Evolutionary conservation across 176 grass and related monocot genomes (phyloP), one percentile per base, ranked within the genome.

Genomic region (Pontederia crassipes): DNA sequence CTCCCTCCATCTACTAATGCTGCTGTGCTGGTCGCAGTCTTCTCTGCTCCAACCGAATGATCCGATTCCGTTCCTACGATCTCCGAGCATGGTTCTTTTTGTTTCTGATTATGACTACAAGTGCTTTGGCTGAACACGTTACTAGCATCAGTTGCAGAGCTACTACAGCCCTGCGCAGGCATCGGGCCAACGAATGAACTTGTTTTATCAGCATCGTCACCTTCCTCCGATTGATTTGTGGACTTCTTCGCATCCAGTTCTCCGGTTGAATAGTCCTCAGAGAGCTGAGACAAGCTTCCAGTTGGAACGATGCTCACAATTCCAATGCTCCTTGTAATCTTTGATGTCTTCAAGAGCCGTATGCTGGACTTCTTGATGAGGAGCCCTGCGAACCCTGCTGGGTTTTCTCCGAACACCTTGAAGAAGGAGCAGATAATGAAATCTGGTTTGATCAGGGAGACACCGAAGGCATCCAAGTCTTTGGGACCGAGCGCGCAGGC

Each of bases 401-500:
- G 86, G 57, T 95, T 89, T 54, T 89, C 90, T 18, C 90, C 90
- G 66, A 95, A 79, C 10, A 95, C 90, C 74, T 95, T 95, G 77
- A 80, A 89, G 79, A 95, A 95, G 71, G 89, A 89, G 76, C 86
- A 89, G 62, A 95, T 79, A 72, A 95, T 89, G 68, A 95, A 95
- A 65, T 95, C 90, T 1, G 90, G 90, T 59, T 79, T 82, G 82
- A 95, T 79, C 75, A 95, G 79, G 8, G 82, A 89, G 59, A 95
- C 64, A 1, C 86, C 90, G 10, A 95, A 57, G 7, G 90, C 83
- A 65, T 95, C 90, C 52, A 95, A 66, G 66, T 95, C 90, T 81
- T 95, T 95, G 17, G 80, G 76, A 18, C 90, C 90, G 2, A 89
- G 68, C 11, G 90, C 90, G 59, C 90, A 95, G 0, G 90, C 90